These are phyloP conservation scores for Malus orientalis DNA, from an alignment of 306 rosid species.

Conservation along the genomic window DNA sequence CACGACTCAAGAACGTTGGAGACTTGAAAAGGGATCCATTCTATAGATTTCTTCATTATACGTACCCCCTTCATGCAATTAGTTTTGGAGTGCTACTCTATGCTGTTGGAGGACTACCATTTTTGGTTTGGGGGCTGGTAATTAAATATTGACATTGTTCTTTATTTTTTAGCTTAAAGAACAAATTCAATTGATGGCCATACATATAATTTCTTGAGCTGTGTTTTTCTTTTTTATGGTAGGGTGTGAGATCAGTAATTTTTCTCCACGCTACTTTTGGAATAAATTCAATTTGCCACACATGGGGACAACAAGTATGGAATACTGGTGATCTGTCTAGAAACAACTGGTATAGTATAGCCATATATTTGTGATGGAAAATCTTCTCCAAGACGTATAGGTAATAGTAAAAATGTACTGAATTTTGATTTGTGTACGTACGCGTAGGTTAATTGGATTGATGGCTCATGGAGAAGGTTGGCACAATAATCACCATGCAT, in stretches of 20 bases:
- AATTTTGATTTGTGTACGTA: not conserved
- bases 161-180: not conserved
- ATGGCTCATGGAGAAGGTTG: conserved; percentile 91
- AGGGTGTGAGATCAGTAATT: conserved; percentile 1
- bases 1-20: conserved; percentile 42
- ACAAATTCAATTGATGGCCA: too few species aligned
- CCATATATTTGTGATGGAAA: not conserved
- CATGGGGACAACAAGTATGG: conserved; percentile 2
- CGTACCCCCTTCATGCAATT: conserved; percentile 63
- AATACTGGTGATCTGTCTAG: not conserved
- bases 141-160: not conserved
- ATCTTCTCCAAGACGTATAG: not conserved
- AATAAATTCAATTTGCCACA: conserved; percentile 4
- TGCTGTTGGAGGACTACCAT: conserved; percentile 68
- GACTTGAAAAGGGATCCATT: conserved; percentile 64
- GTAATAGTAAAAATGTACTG: not conserved
- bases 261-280: conserved; percentile 1
- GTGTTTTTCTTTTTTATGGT: not conserved
- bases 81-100: conserved; percentile 58
- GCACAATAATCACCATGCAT: conserved; percentile 95
- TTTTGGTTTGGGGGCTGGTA: conserved; percentile 89
- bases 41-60: conserved; percentile 49
- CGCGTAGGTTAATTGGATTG: conserved; percentile 54
- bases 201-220: not conserved
- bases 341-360: conserved; percentile 1